Percentiles rank a stretch among this genome's conserved stretches.
These are phyloP conservation scores for Nannochloropsis oceanica DNA, from an alignment of 108 stramenopile species.

Conservation along the genomic window DNA sequence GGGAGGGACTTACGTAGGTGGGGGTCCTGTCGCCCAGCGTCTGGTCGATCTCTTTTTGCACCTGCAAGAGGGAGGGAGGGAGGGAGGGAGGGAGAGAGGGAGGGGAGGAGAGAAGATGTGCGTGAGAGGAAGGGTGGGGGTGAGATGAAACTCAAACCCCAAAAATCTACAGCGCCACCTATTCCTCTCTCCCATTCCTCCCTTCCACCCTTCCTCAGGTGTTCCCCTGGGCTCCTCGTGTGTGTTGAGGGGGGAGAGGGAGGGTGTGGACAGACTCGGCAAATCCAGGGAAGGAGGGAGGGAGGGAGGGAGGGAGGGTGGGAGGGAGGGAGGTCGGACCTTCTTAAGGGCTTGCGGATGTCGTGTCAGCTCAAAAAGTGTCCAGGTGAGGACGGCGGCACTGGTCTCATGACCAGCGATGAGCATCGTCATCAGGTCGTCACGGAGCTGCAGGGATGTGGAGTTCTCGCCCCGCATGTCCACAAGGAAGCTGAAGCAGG, in stretches of 20 bases:
- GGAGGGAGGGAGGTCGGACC: neutral
- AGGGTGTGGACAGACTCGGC: too few relatives aligned
- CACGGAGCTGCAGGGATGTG: constrained; percentile 68
- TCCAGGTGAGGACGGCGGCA: constrained; percentile 80
- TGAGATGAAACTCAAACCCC: neutral
- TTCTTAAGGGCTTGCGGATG: constrained; percentile 45
- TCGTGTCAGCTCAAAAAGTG: constrained; percentile 71
- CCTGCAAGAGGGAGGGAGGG: constrained; percentile 32
- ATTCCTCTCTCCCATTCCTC: constrained; percentile 46
- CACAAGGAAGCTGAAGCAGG: neutral
- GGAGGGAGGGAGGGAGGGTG: neutral
- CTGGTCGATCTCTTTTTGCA: constrained; percentile 57
- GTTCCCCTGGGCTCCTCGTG: too few relatives aligned
- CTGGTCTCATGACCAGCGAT: constrained; percentile 92
- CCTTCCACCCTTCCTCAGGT: constrained; percentile 65
- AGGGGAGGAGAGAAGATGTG: neutral
- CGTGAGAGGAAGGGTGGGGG: neutral
- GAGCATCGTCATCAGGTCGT: constrained; percentile 91
- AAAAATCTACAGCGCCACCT: neutral
- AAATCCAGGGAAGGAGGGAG: constrained; percentile 39
- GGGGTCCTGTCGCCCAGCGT: constrained; percentile 53
- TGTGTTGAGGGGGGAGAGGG: too few relatives aligned
- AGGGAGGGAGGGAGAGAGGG: constrained; percentile 11
- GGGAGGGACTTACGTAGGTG: too few relatives aligned
- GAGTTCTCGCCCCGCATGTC: neutral